Evolutionary conservation across 2,329 filamentous ascomycete genomes (phyloP).

Genomic region (Piedraia hortae): DNA sequence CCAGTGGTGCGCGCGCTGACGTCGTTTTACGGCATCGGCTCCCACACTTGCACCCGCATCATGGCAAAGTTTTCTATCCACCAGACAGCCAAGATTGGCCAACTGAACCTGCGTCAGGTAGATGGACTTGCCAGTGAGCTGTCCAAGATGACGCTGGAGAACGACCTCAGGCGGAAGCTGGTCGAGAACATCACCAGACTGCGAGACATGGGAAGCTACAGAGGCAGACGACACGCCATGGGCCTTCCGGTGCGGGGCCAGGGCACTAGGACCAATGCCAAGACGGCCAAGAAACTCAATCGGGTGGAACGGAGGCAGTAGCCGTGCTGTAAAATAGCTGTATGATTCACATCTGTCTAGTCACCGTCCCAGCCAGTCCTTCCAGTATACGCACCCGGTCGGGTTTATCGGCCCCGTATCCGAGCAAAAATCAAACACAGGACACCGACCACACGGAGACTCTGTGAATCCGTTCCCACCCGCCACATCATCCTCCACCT

Average conservation of each 20-base stretch:
- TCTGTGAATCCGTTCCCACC: slow-evolving; percentile 60
- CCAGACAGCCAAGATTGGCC: slow-evolving; percentile 49
- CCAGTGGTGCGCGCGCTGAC: slow-evolving; percentile 46
- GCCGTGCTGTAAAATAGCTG: no score
- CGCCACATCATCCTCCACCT: slow-evolving; percentile 26
- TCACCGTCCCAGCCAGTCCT: slow-evolving; percentile 60
- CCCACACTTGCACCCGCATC: slow-evolving; percentile 39
- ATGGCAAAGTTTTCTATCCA: slow-evolving; percentile 80
- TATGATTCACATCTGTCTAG: no score
- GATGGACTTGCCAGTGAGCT: slow-evolving; percentile 63
- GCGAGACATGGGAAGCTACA: slow-evolving; percentile 72
- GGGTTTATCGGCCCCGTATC: slow-evolving; percentile 78
- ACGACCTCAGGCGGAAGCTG: slow-evolving; percentile 49
- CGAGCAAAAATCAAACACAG: slow-evolving; percentile 76
- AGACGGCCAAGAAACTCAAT: neutral
- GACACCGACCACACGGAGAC: slow-evolving; percentile 71
- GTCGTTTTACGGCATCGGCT: slow-evolving; percentile 65
- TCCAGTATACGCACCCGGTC: slow-evolving; percentile 74
- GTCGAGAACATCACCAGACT: slow-evolving; percentile 65
- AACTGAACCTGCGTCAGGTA: slow-evolving; percentile 46
- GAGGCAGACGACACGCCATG: slow-evolving; percentile 80
- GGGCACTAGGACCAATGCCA: slow-evolving; percentile 44
- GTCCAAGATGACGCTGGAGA: slow-evolving; percentile 80
- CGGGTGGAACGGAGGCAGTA: neutral
- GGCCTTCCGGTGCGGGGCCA: slow-evolving; percentile 76